Conservation (phyloP, 768 basidiomycete species). For the Tephrocybe sp. region DNA sequence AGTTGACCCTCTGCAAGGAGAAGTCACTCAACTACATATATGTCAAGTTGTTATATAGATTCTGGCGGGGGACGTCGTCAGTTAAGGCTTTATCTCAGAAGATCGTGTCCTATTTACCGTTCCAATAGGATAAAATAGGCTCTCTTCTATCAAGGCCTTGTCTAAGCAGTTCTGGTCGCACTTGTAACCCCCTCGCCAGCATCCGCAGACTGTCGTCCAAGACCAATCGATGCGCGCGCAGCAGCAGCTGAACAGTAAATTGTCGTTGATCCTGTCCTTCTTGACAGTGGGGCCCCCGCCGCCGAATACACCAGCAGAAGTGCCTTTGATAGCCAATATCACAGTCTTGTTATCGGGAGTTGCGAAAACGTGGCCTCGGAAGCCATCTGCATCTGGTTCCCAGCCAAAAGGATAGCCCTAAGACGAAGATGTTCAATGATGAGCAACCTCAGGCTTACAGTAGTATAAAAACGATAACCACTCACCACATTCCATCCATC, state of each 20-base stretch:
- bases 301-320: constrained; percentile 74
- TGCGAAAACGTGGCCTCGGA: constrained; percentile 91
- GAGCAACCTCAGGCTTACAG: constrained; percentile 1
- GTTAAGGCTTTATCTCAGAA: constrained; percentile 4
- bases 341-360: constrained; percentile 81
- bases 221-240: constrained; percentile 91
- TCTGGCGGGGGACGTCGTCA: constrained; percentile 42
- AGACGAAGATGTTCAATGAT: neutral
- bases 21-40: constrained; percentile 66
- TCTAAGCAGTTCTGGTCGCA: constrained; percentile 84
- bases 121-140: constrained; percentile 87
- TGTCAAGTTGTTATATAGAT: constrained; percentile 92
- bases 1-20: neutral
- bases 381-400: constrained; percentile 85
- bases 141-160: constrained; percentile 71
- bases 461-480: neutral
- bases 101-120: constrained; percentile 56
- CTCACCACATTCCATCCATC: constrained; percentile 62
- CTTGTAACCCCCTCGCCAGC: constrained; percentile 76
- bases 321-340: constrained; percentile 91
- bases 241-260: constrained; percentile 91
- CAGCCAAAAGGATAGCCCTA: constrained; percentile 88
- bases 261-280: constrained; percentile 95
- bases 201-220: constrained; percentile 93
- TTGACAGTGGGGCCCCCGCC: constrained; percentile 81